These are phyloP conservation scores for Saussurea involucrata DNA, from an alignment of 129 eudicot species.

Conservation along the genomic window DNA sequence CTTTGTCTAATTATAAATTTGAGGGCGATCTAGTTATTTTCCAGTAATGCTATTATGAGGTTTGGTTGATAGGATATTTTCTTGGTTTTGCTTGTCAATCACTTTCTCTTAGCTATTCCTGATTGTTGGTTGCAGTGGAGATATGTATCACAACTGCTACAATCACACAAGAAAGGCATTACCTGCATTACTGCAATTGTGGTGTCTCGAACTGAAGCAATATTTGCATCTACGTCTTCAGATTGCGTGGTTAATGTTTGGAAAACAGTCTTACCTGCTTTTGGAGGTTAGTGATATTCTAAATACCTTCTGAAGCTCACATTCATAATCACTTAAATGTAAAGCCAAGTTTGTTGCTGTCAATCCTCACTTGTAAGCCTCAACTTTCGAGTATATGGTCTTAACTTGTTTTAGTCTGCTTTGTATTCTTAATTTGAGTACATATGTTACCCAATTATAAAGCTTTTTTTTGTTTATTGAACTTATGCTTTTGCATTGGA, in stretches of 20 bases:
- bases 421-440: conserved; percentile 2
- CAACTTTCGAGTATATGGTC: background rate
- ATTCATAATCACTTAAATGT: background rate
- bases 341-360: background rate
- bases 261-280: conserved; percentile 54
- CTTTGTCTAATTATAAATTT: background rate
- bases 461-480: background rate
- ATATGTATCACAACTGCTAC: conserved; percentile 61
- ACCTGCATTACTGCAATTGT: conserved; percentile 74
- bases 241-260: conserved; percentile 74
- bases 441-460: background rate
- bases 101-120: conserved; percentile 1
- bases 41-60: background rate
- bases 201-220: conserved; percentile 52
- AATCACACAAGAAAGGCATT: conserved; percentile 82
- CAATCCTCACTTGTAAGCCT: background rate
- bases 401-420: background rate
- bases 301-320: conserved; percentile 2
- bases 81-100: background rate
- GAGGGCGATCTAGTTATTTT: background rate
- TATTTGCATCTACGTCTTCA: conserved; percentile 84
- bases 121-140: conserved; percentile 61
- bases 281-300: conserved; percentile 45
- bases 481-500: background rate
- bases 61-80: background rate